Evolutionary conservation across 2,329 filamentous ascomycete species (phyloP).

Genomic region (Corynespora cassiicola): DNA sequence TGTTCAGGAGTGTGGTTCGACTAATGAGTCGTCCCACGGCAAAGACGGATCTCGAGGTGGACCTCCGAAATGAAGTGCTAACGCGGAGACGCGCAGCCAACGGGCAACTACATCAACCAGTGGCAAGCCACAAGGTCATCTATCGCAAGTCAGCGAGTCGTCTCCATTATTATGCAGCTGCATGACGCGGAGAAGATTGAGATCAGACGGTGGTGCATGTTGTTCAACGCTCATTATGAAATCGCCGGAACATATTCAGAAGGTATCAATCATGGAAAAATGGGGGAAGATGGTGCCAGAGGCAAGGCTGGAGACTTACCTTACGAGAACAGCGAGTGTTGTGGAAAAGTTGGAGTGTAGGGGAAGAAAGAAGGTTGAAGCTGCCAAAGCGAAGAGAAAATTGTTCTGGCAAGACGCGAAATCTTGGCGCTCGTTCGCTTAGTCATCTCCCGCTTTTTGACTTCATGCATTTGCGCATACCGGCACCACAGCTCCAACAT

Average conservation of each 20-base stretch:
- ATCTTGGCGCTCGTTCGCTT: constrained; percentile 30
- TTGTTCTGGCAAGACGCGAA: constrained; percentile 20
- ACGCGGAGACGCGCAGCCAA: too few relatives aligned
- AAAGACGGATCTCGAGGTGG: too few relatives aligned
- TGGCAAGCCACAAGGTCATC: too few relatives aligned
- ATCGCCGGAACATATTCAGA: constrained; percentile 63
- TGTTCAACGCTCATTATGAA: constrained; percentile 62
- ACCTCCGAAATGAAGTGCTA: too few relatives aligned
- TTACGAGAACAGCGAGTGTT: constrained; percentile 5
- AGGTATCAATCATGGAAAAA: constrained; percentile 57
- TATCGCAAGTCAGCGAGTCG: too few relatives aligned
- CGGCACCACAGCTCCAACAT: constrained; percentile 7
- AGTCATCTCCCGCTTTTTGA: constrained; percentile 29
- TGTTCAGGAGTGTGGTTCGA: too few relatives aligned
- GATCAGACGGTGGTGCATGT: constrained; percentile 69
- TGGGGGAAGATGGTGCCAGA: background rate
- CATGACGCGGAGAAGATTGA: constrained; percentile 12
- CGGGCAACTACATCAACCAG: too few relatives aligned
- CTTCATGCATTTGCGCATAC: constrained; percentile 16
- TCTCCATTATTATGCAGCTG: too few relatives aligned
- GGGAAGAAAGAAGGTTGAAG: constrained; percentile 22
- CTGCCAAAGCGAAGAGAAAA: constrained; percentile 31
- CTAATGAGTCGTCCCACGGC: too few relatives aligned
- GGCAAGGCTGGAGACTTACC: constrained; percentile 27
- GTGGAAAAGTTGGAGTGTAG: constrained; percentile 21